These are phyloP conservation scores for Exophiala sp. DNA, from an alignment of 2,329 filamentous ascomycete species.

Conservation along the genomic window DNA sequence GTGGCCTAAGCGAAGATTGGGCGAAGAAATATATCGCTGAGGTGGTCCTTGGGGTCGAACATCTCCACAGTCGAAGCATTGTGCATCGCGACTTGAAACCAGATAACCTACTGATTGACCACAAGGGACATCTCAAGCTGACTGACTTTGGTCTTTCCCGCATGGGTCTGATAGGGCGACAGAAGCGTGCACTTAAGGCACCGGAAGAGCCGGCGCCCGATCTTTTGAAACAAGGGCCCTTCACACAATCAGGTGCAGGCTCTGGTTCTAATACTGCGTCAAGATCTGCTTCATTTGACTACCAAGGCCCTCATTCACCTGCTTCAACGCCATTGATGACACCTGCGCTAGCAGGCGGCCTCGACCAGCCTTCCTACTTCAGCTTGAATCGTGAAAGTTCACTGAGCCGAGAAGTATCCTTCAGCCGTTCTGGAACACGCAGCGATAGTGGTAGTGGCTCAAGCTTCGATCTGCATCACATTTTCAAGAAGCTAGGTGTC, in stretches of 20 bases:
- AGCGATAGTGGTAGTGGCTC: constrained; percentile 77
- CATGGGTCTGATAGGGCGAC: constrained; percentile 93
- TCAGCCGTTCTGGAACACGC: constrained; percentile 72
- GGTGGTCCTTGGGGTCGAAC: constrained; percentile 93
- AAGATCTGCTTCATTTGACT: constrained; percentile 87
- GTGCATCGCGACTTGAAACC: constrained; percentile 97
- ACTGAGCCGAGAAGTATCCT: constrained; percentile 58
- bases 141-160: constrained; percentile 96
- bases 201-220: constrained; percentile 83
- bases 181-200: constrained; percentile 83
- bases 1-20: constrained; percentile 93
- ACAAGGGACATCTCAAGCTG: constrained; percentile 91
- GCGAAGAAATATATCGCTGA: constrained; percentile 96
- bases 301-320: constrained; percentile 73
- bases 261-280: constrained; percentile 86
- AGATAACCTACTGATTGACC: constrained; percentile 94
- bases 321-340: constrained; percentile 82
- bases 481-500: constrained; percentile 76
- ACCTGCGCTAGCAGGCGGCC: constrained; percentile 64
- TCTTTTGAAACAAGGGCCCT: constrained; percentile 85
- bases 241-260: constrained; percentile 68
- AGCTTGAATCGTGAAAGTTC: constrained; percentile 63
- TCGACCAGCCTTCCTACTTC: constrained; percentile 92
- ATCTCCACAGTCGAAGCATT: constrained; percentile 89
- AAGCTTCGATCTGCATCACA: constrained; percentile 76